phyloP scores from a whole-genome alignment of 2,329 filamentous ascomycete genomes.

The Tympanopsis confertula region DNA sequence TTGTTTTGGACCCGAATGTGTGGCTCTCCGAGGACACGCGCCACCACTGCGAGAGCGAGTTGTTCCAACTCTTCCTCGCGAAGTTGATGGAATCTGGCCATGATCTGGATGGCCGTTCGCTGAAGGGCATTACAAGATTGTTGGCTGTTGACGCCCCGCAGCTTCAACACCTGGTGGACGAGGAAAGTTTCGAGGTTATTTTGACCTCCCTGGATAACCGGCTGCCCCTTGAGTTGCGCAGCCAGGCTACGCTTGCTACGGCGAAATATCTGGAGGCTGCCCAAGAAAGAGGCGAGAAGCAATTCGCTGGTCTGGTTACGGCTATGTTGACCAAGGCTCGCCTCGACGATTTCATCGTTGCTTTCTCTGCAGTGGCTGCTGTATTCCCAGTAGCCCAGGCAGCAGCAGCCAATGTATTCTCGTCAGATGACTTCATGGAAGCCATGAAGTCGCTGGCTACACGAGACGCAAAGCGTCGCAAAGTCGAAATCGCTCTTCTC shows the following conservation, averaged over 20 bases:
- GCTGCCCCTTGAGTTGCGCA: constrained; percentile 60
- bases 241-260: constrained; percentile 70
- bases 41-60: constrained; percentile 28
- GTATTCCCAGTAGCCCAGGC: constrained; percentile 78
- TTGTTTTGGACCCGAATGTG: constrained; percentile 28
- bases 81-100: constrained; percentile 31
- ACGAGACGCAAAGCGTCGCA: constrained; percentile 70
- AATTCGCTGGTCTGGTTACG: constrained; percentile 66
- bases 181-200: constrained; percentile 72
- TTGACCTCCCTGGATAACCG: constrained; percentile 79
- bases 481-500: constrained; percentile 75
- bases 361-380: constrained; percentile 82
- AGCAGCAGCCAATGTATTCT: constrained; percentile 66
- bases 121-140: constrained; percentile 31
- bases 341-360: constrained; percentile 79
- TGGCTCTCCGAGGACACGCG: constrained; percentile 29
- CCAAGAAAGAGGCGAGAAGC: constrained; percentile 56
- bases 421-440: constrained; percentile 76
- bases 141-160: constrained; percentile 28
- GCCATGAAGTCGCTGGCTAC: constrained; percentile 67
- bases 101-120: constrained; percentile 46
- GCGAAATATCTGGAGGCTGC: constrained; percentile 75
- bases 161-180: constrained; percentile 54
- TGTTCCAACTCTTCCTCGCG: constrained; percentile 19
- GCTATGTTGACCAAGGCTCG: constrained; percentile 60